Evolutionary conservation across 1,284 basidiomycete species (phyloP).

Genomic region (Apiotrichum montevideense): DNA sequence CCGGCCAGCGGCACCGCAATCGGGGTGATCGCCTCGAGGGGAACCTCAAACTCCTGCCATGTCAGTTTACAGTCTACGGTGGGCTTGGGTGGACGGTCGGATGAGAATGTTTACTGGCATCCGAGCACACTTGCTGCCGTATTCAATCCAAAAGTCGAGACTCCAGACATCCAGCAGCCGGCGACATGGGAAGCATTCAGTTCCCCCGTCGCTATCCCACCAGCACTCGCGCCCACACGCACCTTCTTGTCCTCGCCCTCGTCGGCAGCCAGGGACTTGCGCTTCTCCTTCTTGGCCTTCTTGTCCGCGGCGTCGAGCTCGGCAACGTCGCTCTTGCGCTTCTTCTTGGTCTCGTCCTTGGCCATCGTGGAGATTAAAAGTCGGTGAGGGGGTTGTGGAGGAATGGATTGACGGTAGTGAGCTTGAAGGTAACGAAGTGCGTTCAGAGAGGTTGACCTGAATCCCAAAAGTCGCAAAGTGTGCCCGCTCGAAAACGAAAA

Average conservation of each 20-base stretch:
- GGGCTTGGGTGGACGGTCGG: too few species aligned
- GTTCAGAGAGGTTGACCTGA: too few species aligned
- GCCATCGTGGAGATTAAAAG: constrained; percentile 32
- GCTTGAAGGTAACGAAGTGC: too few species aligned
- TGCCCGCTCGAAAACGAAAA: too few species aligned
- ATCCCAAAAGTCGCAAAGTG: too few species aligned
- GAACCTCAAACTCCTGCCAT: constrained; percentile 53
- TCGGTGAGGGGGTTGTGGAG: constrained; percentile 4
- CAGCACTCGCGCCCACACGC: background rate
- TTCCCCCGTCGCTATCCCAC: background rate
- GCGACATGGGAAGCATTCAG: too few species aligned
- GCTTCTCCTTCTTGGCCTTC: constrained; percentile 50
- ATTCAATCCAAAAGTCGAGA: too few species aligned
- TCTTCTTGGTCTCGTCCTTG: constrained; percentile 48
- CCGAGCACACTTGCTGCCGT: too few species aligned
- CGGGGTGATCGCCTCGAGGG: constrained; percentile 75
- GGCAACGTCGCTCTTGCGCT: constrained; percentile 47
- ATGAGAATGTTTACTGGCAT: too few species aligned
- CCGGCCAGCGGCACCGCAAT: constrained; percentile 84
- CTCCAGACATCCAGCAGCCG: too few species aligned
- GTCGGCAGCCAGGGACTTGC: constrained; percentile 43
- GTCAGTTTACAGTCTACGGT: too few species aligned
- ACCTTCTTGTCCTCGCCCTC: constrained; percentile 34
- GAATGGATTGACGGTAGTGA: background rate
- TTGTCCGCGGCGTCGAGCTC: constrained; percentile 37